phyloP scores from a whole-genome alignment of 2,329 filamentous ascomycete genomes.

The Xylaria sp. region DNA sequence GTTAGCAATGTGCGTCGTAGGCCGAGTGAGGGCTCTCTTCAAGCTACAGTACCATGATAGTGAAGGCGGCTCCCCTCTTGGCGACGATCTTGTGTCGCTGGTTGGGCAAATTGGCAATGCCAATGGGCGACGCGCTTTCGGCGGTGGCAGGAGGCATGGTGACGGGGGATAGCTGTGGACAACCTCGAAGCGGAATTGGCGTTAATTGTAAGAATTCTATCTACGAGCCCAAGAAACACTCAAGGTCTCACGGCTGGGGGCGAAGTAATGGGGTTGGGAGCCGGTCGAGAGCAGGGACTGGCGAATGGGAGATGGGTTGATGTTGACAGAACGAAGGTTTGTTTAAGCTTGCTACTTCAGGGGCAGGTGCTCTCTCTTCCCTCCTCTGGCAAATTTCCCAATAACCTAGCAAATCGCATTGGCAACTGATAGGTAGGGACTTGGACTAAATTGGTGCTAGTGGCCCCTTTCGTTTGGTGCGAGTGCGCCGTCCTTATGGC shows the following conservation, averaged over 20 bases:
- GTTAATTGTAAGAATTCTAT: slow-evolving; percentile 8
- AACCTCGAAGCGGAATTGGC: slow-evolving; percentile 15
- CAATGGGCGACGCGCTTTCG: slow-evolving; percentile 50
- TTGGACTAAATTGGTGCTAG: slow-evolving; percentile 28
- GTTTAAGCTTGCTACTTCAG: slow-evolving; percentile 39
- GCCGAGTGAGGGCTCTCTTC: background rate
- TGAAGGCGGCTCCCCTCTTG: slow-evolving; percentile 94
- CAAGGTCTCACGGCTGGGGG: slow-evolving; percentile 4
- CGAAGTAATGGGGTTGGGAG: slow-evolving; percentile 4
- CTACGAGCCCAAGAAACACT: slow-evolving; percentile 21
- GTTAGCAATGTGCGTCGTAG: slow-evolving; percentile 12
- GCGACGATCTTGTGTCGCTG: slow-evolving; percentile 76
- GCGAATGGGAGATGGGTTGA: slow-evolving; percentile 23
- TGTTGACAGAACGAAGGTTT: slow-evolving; percentile 33
- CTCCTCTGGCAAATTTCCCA: slow-evolving; percentile 43
- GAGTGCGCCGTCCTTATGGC: background rate
- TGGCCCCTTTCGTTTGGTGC: slow-evolving; percentile 15
- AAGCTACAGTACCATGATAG: slow-evolving; percentile 82
- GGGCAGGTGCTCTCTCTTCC: slow-evolving; percentile 38
- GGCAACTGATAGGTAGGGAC: slow-evolving; percentile 29
- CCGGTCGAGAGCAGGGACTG: slow-evolving; percentile 10
- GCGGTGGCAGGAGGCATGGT: slow-evolving; percentile 54
- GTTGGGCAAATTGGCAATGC: slow-evolving; percentile 75
- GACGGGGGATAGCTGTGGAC: slow-evolving; percentile 23
- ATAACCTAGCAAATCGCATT: slow-evolving; percentile 23